phyloP scores from a whole-genome alignment of 306 rosid genomes.

The Pterocarpus macrocarpus region DNA sequence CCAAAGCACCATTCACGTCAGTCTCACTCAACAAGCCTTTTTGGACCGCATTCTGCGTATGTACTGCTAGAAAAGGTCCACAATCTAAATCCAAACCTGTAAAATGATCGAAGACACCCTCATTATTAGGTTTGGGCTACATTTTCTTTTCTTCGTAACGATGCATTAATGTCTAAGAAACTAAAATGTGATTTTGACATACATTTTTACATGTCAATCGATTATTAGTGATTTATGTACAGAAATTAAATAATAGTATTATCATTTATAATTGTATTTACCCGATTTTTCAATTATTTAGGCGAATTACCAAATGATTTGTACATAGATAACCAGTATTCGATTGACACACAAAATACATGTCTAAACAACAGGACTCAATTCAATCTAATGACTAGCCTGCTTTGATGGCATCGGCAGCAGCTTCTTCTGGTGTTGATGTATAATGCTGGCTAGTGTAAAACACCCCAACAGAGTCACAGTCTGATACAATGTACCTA shows the following conservation, averaged over 20 bases:
- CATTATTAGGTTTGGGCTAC: background rate
- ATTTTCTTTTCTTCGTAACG: too few species aligned
- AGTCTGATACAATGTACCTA: constrained; percentile 89
- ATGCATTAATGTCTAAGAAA: too few species aligned
- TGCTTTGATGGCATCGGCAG: constrained; percentile 91
- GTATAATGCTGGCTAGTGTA: constrained; percentile 78
- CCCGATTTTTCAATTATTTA: too few species aligned
- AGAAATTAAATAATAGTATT: too few species aligned
- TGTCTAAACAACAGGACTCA: too few species aligned
- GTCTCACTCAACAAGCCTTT: constrained; percentile 62
- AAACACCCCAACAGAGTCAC: constrained; percentile 87
- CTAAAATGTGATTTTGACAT: too few species aligned
- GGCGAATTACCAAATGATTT: too few species aligned
- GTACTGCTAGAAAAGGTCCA: constrained; percentile 76
- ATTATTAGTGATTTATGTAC: too few species aligned
- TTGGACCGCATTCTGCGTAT: constrained; percentile 68
- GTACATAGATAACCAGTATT: too few species aligned
- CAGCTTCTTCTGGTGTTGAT: constrained; percentile 85
- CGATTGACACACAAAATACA: too few species aligned
- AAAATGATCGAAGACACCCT: background rate
- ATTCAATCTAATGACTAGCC: constrained; percentile 40
- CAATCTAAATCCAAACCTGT: constrained; percentile 87
- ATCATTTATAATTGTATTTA: too few species aligned
- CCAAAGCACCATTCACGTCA: constrained; percentile 62
- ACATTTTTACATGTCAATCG: too few species aligned